Percentiles rank a stretch among this genome's conserved stretches.
These are phyloP conservation scores for Microcos paniculata DNA, from an alignment of 345 rosid genomes.

Conservation along the genomic window DNA sequence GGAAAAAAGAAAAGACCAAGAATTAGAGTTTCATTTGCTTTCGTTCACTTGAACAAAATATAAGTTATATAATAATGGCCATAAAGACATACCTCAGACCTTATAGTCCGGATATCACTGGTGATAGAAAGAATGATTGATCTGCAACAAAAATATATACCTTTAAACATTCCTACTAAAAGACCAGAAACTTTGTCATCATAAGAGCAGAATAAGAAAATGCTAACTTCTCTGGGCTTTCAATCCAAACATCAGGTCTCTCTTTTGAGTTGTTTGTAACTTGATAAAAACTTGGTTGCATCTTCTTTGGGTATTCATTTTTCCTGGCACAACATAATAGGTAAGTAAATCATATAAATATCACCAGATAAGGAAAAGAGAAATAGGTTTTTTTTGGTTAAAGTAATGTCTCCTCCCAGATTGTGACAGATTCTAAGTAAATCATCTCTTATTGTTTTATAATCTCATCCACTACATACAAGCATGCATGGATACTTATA, in stretches of 20 bases:
- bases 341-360: conserved; percentile 11
- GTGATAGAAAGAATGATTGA: conserved; percentile 85
- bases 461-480: not conserved
- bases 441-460: not conserved
- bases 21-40: conserved; percentile 5
- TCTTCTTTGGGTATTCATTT: conserved; percentile 82
- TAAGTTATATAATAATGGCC: conserved; percentile 8
- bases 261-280: conserved; percentile 86
- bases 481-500: not conserved
- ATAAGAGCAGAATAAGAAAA: conserved; percentile 15
- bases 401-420: not conserved
- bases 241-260: conserved; percentile 99
- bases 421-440: not conserved
- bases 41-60: not conserved
- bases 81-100: conserved; percentile 73
- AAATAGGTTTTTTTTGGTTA: no score
- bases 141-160: conserved; percentile 42
- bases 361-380: not conserved
- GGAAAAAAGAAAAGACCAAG: conserved; percentile 10
- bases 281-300: conserved; percentile 80
- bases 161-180: not conserved
- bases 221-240: conserved; percentile 91
- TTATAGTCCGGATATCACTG: conserved; percentile 92
- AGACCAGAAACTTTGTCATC: conserved; percentile 6
- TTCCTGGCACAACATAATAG: conserved; percentile 49